Percentiles rank a stretch among this genome's conserved stretches.
phyloP scores from a whole-genome alignment of 2,329 filamentous ascomycete genomes.

The Cytospora piceae region DNA sequence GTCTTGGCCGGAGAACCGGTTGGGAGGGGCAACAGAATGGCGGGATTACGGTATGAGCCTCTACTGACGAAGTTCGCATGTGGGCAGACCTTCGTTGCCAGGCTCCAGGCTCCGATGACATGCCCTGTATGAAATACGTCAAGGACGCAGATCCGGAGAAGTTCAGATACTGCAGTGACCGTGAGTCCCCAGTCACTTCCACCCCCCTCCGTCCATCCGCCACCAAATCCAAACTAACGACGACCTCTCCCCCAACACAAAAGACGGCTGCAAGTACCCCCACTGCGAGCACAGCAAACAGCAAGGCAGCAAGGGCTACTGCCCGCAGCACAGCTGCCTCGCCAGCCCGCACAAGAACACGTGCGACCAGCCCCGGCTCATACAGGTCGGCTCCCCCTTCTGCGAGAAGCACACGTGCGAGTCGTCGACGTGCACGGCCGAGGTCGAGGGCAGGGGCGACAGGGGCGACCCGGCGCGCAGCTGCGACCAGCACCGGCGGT shows the following conservation, averaged over 20 bases:
- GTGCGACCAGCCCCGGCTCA: slow-evolving; percentile 25
- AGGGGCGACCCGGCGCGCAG: slow-evolving; percentile 16
- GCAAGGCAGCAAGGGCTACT: slow-evolving; percentile 23
- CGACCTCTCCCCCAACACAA: background rate
- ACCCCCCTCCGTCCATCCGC: background rate
- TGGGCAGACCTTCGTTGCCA: slow-evolving; percentile 23
- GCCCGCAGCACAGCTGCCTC: slow-evolving; percentile 30
- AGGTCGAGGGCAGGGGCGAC: slow-evolving; percentile 22
- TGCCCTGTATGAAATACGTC: slow-evolving; percentile 32
- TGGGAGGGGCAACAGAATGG: background rate
- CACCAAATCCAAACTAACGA: background rate
- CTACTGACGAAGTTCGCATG: background rate
- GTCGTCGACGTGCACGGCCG: slow-evolving; percentile 24
- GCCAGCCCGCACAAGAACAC: slow-evolving; percentile 8
- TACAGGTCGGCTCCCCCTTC: slow-evolving; percentile 19
- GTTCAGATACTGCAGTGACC: slow-evolving; percentile 34
- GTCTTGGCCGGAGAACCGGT: background rate
- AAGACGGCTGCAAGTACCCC: slow-evolving; percentile 33
- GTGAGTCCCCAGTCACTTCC: slow-evolving; percentile 27
- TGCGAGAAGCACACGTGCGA: slow-evolving; percentile 33
- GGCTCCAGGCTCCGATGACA: slow-evolving; percentile 30
- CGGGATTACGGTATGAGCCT: background rate
- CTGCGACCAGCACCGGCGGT: slow-evolving; percentile 30
- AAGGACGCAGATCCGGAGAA: slow-evolving; percentile 33
- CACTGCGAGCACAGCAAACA: slow-evolving; percentile 27